These are phyloP conservation scores for Pythium biforme DNA, from an alignment of 352 stramenopile species.

Conservation along the genomic window DNA sequence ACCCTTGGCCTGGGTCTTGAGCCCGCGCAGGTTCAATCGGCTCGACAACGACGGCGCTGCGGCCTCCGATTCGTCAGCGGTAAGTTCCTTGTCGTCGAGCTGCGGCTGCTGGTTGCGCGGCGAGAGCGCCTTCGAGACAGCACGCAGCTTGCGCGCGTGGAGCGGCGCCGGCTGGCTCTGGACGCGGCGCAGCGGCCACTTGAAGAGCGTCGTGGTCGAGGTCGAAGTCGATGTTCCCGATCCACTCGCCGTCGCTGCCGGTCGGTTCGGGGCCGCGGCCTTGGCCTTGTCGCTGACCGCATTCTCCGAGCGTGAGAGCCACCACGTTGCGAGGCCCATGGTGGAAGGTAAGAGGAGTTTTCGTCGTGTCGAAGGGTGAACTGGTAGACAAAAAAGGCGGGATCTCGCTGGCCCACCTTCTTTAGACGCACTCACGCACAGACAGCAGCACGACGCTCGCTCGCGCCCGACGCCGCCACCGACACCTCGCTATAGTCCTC, in stretches of 20 bases:
- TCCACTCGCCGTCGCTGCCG: neutral
- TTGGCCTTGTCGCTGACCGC: constrained; percentile 19
- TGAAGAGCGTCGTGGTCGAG: constrained; percentile 10
- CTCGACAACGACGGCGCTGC: constrained; percentile 9
- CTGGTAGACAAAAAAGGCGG: too few species aligned
- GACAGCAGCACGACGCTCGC: neutral
- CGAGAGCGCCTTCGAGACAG: constrained; percentile 8
- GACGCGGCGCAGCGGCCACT: constrained; percentile 25
- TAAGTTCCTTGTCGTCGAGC: constrained; percentile 5
- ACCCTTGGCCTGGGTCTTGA: constrained; percentile 30
- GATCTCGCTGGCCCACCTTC: too few species aligned
- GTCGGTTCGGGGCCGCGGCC: neutral
- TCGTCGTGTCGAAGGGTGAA: neutral
- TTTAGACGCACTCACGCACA: too few species aligned
- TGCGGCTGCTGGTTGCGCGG: constrained; percentile 14
- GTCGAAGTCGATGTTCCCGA: too few species aligned
- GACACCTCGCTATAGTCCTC: neutral
- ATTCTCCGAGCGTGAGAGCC: constrained; percentile 21
- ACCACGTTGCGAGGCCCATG: constrained; percentile 30
- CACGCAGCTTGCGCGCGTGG: constrained; percentile 17
- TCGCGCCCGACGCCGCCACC: neutral
- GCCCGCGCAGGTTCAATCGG: constrained; percentile 19
- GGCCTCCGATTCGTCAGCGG: neutral
- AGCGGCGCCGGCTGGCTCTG: constrained; percentile 25
- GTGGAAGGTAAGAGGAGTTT: neutral